Evolutionary conservation across 1,284 basidiomycete genomes (phyloP), one percentile per base, ranked within the genome.

Genomic region (Cerioporus squamosus): DNA sequence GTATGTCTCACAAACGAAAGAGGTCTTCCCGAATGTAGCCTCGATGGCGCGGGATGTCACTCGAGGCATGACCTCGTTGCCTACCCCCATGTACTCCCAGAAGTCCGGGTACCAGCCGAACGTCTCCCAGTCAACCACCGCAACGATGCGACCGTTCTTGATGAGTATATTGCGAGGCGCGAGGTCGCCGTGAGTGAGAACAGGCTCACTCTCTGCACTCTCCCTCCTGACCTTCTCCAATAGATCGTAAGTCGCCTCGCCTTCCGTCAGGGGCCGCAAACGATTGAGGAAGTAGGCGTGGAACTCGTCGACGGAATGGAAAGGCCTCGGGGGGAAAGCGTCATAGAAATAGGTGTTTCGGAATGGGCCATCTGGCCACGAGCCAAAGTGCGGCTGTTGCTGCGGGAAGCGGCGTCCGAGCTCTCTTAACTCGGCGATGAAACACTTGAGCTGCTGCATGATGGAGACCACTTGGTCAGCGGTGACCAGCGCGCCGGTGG

Each of bases 71-170:
- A 36, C 33, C 17, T 31, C 42, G 31, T 45, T 44, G n/a, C 15
- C 10, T 3, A 54, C 22, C 20, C 17, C n/a, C 36, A 48, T 54
- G 36, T 20, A 12, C 43, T 61, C 64, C 66, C 66, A 67, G 39
- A 62, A 67, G 9, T 59, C 54, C 31, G 64, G 66, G 39, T 62
- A 63, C 60, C 64, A 67, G 10, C 64, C 66, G 14, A 57, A 55
- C 14, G 44, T 56, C 23, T 66, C 64, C 66, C 66, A 67, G 33
- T 66, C 64, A 7, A 67, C n/a, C 14, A 36, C 14, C 9, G 33
- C 6, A 12, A 36, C 53, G 31, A 65, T 26, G 9, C 49, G 17
- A 9, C 55, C 61, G 36, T 57, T 54, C 29, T 59, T 47, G 22
- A 64, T 44, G n/a, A 66, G 44, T 29, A 66, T 56, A 40, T 66